These are phyloP conservation scores for Chlorella sp. DNA, from an alignment of 139 green algal genomes.

Conservation along the genomic window DNA sequence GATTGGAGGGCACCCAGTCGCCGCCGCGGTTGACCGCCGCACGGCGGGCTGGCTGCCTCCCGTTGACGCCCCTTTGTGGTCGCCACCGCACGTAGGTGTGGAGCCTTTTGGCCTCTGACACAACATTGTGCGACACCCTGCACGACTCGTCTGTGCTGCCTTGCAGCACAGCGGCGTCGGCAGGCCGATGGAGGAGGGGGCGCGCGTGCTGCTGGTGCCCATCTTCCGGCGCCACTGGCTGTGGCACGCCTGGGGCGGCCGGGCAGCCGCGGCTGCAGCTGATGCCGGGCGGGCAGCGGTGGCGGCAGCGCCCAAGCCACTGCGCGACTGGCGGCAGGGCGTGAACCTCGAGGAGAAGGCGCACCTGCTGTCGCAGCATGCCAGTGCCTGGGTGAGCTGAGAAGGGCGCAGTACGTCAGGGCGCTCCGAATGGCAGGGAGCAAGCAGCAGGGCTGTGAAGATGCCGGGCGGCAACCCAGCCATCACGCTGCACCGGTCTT, in stretches of 20 bases:
- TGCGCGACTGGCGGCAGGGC: slow-evolving; percentile 34
- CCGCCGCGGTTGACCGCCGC: too few species aligned
- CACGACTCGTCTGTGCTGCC: neutral
- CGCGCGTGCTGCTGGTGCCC: slow-evolving; percentile 46
- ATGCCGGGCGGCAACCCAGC: neutral
- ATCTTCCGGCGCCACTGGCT: slow-evolving; percentile 56
- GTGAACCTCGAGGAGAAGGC: slow-evolving; percentile 42
- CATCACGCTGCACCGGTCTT: neutral
- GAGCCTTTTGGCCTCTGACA: too few species aligned
- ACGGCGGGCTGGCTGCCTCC: neutral
- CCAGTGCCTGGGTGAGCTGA: slow-evolving; percentile 6
- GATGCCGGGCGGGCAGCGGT: neutral
- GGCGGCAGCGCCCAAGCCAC: neutral
- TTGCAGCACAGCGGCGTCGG: neutral
- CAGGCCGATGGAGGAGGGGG: neutral
- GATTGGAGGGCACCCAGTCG: too few species aligned
- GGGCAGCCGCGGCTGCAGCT: neutral
- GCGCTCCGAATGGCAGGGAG: neutral
- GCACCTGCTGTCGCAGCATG: slow-evolving; percentile 5
- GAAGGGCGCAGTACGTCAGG: too few species aligned
- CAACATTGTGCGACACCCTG: too few species aligned
- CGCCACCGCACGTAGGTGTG: too few species aligned
- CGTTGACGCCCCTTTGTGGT: too few species aligned
- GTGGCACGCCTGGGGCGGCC: slow-evolving; percentile 36
- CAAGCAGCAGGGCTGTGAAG: neutral